Evolutionary conservation across 345 rosid genomes (phyloP), one percentile per base, ranked within the genome.

Genomic region (Eucalyptus dawsonii): DNA sequence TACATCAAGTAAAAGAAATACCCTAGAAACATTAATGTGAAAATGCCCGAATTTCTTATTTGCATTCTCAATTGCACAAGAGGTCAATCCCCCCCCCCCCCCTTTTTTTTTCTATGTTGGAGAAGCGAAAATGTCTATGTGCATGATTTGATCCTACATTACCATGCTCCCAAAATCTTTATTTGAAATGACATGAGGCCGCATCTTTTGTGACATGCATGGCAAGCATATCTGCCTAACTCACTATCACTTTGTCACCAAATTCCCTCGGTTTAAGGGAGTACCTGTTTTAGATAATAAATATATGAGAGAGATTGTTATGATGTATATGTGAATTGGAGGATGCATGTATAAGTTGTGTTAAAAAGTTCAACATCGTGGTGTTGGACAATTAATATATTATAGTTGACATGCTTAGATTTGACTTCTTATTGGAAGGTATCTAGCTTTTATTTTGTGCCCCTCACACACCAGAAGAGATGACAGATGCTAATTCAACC

Each of bases 181-280:
- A 2, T 19, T 72, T 37, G 27, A 37, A 37, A 72, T 37, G 81
- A 37, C 45, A 11, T 16, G 14, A 72, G 15, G 45, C 2, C 5
- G 9, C 3, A 6, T 12, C 8, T 72, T 19, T 72, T 11, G 81
- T 12, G 25, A 40, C 45, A 37, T 11, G 45, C 8, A 0, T 9
- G 14, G 14, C 11, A 34, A 69, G 80, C 42, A 69, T 16, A 31
- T 31, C 25, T 1, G 2, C 6, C 45, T 2, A 19, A 37, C 45
- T 21, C 27, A 11, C 11, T 0, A 0, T 37, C 8, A 3, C 81
- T 10, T 16, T 5, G 27, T 72, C 45, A 25, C 29, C 7, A 11
- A 3, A 37, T 3, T 11, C 22, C 47, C 47, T 40, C 15, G 9
- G 8, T 21, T 21, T 21, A 37, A 21, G 25, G 7, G 7, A 10